These are phyloP conservation scores for Verticillium tricorpus DNA, from an alignment of 2,329 filamentous ascomycete species.

Conservation along the genomic window DNA sequence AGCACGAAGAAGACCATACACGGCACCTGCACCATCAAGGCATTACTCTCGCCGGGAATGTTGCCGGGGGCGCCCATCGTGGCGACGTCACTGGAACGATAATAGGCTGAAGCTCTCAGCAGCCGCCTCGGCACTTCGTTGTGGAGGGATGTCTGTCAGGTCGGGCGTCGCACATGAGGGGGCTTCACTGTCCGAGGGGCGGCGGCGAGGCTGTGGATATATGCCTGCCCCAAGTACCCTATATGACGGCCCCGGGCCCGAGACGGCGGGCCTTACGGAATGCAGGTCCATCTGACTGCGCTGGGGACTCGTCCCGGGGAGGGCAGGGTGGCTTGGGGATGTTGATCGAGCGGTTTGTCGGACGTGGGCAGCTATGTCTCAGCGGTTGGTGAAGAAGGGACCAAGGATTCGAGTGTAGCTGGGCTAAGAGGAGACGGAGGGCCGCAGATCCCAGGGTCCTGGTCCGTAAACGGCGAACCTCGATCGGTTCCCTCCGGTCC, in stretches of 20 bases:
- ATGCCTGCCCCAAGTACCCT: background rate
- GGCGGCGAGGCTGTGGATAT: background rate
- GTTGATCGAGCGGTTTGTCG: background rate
- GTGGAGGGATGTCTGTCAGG: background rate
- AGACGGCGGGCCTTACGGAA: background rate
- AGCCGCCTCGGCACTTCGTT: background rate
- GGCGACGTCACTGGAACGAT: background rate
- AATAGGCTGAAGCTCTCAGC: background rate
- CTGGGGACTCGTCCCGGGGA: background rate
- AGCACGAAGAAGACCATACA: conserved; percentile 37
- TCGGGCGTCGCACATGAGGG: background rate
- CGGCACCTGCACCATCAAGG: conserved; percentile 30
- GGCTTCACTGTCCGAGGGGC: background rate
- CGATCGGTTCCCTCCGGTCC: background rate
- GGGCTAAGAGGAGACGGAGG: background rate
- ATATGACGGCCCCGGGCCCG: background rate
- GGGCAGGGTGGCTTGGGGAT: background rate
- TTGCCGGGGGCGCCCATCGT: conserved; percentile 22
- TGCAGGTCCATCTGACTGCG: background rate
- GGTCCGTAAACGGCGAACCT: background rate
- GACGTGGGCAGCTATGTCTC: background rate
- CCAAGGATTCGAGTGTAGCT: background rate
- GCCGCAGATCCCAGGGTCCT: background rate
- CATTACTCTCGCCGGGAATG: conserved; percentile 28
- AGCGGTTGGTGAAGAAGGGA: background rate